Evolutionary conservation across 2,329 filamentous ascomycete species (phyloP), one percentile per base, ranked within the genome.

Genomic region (Pseudopyrenochaeta lycopersici): DNA sequence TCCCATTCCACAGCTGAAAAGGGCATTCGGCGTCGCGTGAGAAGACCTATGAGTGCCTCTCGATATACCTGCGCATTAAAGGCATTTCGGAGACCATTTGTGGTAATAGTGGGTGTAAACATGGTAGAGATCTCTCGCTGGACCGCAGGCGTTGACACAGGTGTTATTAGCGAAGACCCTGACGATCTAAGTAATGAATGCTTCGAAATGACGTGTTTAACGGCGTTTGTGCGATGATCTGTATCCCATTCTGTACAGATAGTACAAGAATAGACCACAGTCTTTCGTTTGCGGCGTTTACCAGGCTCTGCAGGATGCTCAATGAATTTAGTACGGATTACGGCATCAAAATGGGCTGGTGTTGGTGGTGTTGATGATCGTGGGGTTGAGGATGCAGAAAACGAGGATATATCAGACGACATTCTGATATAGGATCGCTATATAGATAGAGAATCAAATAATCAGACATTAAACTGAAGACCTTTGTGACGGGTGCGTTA

Each of bases 11-110:
- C 46, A n/a, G 30, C 35, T 49, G 32, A 49, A 31, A 49, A 41
- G 27, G 36, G 46, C 31, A 49, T 41, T 41, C 29, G n/a, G 29
- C 30, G 38, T 23, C 29, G 38, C 18, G 46, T 49, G 18, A 49
- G 46, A 30, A 49, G 46, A 15, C 38, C 46, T 40, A 41, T 41
- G 30, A 49, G 38, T 41, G 46, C 38, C 35, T 49, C 18, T 6
- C 27, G 18, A 49, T 49, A 49, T n/a, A 6, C 27, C 30, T 49
- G 30, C 29, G 12, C 7, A 41, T 49, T 49, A 33, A 49, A 49
- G 23, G 29, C 32, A 42, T 41, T 41, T 36, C 15, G 32, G 17
- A 38, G 32, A 45, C 23, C 21, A 32, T 33, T 27, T 31, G 15
- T 31, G 15, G 42, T 18, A 32, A 27, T 45, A 45, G 27, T 45